Evolutionary conservation across 2,329 filamentous ascomycete species (phyloP).

Genomic region (Aspergillus thermomutatus): DNA sequence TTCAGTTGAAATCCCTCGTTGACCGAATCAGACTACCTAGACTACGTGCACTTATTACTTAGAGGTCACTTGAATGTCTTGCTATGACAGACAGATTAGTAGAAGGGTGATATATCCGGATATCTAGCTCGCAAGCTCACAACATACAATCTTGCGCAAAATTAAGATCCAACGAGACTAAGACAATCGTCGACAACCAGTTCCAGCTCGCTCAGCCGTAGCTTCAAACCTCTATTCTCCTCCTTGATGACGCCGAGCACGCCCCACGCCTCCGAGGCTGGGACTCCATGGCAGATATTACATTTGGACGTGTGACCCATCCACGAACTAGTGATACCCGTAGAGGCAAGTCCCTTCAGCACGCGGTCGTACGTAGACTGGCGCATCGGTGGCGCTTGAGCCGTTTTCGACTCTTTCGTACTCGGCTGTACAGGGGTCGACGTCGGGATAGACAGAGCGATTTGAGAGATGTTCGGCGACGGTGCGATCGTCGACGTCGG

Average conservation of each 20-base stretch:
- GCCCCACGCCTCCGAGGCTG: slow-evolving; percentile 51
- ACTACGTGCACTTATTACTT: too few relatives aligned
- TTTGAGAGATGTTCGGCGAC: slow-evolving; percentile 36
- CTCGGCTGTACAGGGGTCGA: slow-evolving; percentile 30
- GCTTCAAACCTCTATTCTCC: slow-evolving; percentile 54
- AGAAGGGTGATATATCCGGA: background rate
- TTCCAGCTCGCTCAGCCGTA: slow-evolving; percentile 53
- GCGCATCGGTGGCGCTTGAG: slow-evolving; percentile 16
- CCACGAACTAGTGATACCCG: slow-evolving; percentile 31
- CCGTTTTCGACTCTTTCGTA: slow-evolving; percentile 28
- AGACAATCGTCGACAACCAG: slow-evolving; percentile 55
- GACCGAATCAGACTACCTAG: background rate
- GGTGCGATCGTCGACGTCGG: slow-evolving; percentile 36
- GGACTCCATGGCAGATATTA: slow-evolving; percentile 39
- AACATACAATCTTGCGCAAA: background rate
- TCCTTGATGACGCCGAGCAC: slow-evolving; percentile 50
- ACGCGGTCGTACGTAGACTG: slow-evolving; percentile 43
- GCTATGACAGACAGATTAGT: background rate
- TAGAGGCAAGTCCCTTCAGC: slow-evolving; percentile 39
- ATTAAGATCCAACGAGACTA: slow-evolving; percentile 45
- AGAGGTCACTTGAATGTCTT: background rate
- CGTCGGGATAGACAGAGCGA: slow-evolving; percentile 28
- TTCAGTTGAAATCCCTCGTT: background rate
- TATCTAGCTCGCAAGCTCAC: background rate
- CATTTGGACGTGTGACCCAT: slow-evolving; percentile 33